Percentiles rank a stretch among this genome's conserved stretches.
phyloP scores from a whole-genome alignment of 495 filamentous ascomycete species.

The Neurospora sp. region DNA sequence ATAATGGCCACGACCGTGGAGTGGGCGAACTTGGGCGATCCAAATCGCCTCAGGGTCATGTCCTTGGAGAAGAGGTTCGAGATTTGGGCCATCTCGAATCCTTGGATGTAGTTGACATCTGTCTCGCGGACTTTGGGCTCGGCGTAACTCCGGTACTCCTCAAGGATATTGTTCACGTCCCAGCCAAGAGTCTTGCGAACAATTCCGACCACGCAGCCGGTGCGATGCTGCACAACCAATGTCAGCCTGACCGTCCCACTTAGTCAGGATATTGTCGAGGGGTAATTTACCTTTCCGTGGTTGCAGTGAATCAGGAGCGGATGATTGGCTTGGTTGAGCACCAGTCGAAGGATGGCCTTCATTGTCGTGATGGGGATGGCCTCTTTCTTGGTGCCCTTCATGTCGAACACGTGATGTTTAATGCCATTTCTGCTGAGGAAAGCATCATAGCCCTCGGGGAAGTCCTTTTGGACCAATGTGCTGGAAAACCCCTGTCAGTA shows the following conservation, averaged over 20 bases:
- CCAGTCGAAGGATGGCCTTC: constrained; percentile 49
- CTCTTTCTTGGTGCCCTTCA: constrained; percentile 69
- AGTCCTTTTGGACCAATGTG: constrained; percentile 63
- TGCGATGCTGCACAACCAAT: constrained; percentile 52
- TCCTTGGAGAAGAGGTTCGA: constrained; percentile 14
- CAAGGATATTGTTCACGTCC: constrained; percentile 43
- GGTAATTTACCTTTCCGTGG: constrained; percentile 59
- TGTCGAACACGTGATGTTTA: constrained; percentile 54
- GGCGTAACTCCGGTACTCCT: constrained; percentile 61
- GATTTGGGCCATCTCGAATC: constrained; percentile 25
- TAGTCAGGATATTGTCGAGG: background rate
- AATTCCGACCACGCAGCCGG: constrained; percentile 67
- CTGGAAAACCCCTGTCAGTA: constrained; percentile 29
- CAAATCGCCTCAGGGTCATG: constrained; percentile 4
- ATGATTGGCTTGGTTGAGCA: constrained; percentile 56
- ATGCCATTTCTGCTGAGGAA: constrained; percentile 58
- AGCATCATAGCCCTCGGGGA: constrained; percentile 41
- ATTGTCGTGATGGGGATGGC: constrained; percentile 52
- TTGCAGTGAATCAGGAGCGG: constrained; percentile 82
- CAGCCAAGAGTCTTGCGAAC: constrained; percentile 57
- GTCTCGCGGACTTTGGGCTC: constrained; percentile 49
- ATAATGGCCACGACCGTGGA: constrained; percentile 14
- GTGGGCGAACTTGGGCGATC: constrained; percentile 14
- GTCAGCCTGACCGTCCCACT: constrained; percentile 8
- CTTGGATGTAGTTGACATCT: constrained; percentile 40